Percentiles rank a stretch among this genome's conserved stretches.
These are phyloP conservation scores for Pisolithus orientalis DNA, from an alignment of 768 basidiomycete species.

Conservation along the genomic window DNA sequence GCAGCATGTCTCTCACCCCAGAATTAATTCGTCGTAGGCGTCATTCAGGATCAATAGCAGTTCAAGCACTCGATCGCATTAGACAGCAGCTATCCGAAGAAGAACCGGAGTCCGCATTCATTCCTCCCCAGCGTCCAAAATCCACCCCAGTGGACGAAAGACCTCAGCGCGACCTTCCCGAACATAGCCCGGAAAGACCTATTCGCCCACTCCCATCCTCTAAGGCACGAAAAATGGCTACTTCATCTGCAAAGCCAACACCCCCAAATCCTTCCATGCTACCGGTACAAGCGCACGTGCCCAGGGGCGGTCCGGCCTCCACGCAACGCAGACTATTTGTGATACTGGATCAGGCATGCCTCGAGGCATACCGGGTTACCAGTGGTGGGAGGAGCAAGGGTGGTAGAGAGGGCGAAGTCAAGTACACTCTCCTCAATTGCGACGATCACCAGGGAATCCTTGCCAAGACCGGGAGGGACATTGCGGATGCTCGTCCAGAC, in stretches of 20 bases:
- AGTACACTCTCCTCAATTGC: constrained; percentile 95
- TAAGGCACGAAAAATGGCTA: constrained; percentile 49
- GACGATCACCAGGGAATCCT: constrained; percentile 99
- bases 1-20: constrained; percentile 13
- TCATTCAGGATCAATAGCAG: constrained; percentile 51
- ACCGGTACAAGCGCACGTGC: constrained; percentile 75
- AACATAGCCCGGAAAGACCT: constrained; percentile 41
- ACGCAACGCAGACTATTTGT: constrained; percentile 75
- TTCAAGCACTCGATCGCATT: constrained; percentile 22
- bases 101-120: constrained; percentile 21
- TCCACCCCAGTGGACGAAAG: constrained; percentile 64
- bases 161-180: constrained; percentile 31
- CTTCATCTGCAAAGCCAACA: constrained; percentile 38
- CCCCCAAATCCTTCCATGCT: constrained; percentile 71
- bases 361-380: constrained; percentile 89
- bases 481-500: constrained; percentile 97
- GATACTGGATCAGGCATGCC: constrained; percentile 87
- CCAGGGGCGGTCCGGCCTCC: constrained; percentile 46
- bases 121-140: constrained; percentile 64
- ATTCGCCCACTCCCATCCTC: constrained; percentile 57
- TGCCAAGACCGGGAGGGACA: constrained; percentile 95
- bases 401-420: constrained; percentile 67
- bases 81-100: constrained; percentile 13
- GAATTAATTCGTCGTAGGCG: constrained; percentile 44
- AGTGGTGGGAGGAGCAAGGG: constrained; percentile 47